A percentile compares a stretch with the other conserved stretches of the same genome.
Evolutionary conservation across 2,329 filamentous ascomycete species (phyloP).

Genomic region (Leptographium lundbergii): DNA sequence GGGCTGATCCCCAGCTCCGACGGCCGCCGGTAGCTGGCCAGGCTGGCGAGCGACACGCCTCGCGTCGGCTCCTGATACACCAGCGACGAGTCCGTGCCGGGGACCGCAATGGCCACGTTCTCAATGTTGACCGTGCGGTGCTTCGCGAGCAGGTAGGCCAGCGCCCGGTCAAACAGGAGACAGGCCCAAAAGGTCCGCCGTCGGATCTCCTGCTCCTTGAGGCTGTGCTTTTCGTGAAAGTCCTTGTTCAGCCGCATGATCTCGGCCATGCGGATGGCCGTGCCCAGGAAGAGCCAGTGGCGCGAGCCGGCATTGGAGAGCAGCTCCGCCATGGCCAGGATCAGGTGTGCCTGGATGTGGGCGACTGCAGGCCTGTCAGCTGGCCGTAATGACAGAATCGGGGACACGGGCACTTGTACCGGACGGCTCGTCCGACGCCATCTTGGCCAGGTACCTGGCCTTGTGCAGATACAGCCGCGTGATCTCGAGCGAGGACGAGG

Average conservation of each 20-base stretch:
- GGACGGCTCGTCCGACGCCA: constrained; percentile 8
- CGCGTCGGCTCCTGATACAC: constrained; percentile 10
- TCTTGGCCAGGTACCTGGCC: constrained; percentile 6
- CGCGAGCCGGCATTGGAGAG: constrained; percentile 13
- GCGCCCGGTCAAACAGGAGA: constrained; percentile 2
- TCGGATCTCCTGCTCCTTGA: constrained; percentile 11
- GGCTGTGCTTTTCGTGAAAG: constrained; percentile 13
- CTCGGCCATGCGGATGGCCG: constrained; percentile 15
- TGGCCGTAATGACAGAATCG: not conserved
- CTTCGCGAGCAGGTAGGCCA: constrained; percentile 9
- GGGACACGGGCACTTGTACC: constrained; percentile 2
- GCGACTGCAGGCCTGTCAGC: constrained; percentile 3
- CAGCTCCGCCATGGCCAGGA: constrained; percentile 13
- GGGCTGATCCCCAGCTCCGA: constrained; percentile 11
- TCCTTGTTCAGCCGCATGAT: constrained; percentile 16
- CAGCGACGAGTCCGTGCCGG: constrained; percentile 9
- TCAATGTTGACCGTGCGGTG: constrained; percentile 5
- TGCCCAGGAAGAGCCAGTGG: constrained; percentile 14
- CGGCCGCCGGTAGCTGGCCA: constrained; percentile 5
- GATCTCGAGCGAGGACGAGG: not conserved
- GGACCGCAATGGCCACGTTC: constrained; percentile 8
- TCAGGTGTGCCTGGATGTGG: constrained; percentile 11
- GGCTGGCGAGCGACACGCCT: constrained; percentile 7
- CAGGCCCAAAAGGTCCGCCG: constrained; percentile 9
- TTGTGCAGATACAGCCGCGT: not conserved